Conservation (phyloP, 2,329 filamentous ascomycete species). For the Aspergillus amoenus region DNA sequence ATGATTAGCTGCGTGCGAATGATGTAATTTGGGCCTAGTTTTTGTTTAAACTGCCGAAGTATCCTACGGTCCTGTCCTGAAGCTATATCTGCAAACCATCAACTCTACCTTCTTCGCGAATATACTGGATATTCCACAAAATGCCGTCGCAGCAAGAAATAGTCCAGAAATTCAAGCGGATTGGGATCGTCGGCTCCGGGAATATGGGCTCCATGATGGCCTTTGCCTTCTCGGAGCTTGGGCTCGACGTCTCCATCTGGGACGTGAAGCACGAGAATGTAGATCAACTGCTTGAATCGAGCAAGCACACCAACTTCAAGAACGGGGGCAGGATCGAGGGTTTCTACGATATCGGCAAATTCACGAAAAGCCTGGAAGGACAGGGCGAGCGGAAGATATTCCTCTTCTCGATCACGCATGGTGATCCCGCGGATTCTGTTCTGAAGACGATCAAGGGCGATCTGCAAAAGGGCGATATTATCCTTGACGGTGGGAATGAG, state of each 20-base stretch:
- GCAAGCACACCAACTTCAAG: slow-evolving; percentile 25
- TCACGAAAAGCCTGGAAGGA: slow-evolving; percentile 34
- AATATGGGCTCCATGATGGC: slow-evolving; percentile 47
- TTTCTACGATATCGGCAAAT: slow-evolving; percentile 37
- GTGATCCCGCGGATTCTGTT: slow-evolving; percentile 38
- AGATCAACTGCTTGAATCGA: slow-evolving; percentile 28
- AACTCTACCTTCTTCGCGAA: not conserved
- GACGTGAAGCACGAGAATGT: slow-evolving; percentile 36
- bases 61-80: not conserved
- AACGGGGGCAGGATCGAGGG: slow-evolving; percentile 30
- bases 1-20: not conserved
- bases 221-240: slow-evolving; percentile 41
- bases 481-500: slow-evolving; percentile 69
- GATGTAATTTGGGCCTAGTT: not conserved
- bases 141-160: slow-evolving; percentile 18
- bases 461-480: slow-evolving; percentile 61
- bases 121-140: not conserved
- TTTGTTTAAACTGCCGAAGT: not conserved
- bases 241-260: slow-evolving; percentile 41
- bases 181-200: slow-evolving; percentile 42
- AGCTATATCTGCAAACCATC: not conserved
- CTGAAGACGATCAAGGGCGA: slow-evolving; percentile 46
- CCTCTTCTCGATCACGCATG: slow-evolving; percentile 44
- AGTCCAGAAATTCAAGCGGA: slow-evolving; percentile 32
- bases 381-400: slow-evolving; percentile 35